Evolutionary conservation across 352 stramenopile genomes (phyloP), one percentile per base, ranked within the genome.

Genomic region (Globisporangium paroecandrum): DNA sequence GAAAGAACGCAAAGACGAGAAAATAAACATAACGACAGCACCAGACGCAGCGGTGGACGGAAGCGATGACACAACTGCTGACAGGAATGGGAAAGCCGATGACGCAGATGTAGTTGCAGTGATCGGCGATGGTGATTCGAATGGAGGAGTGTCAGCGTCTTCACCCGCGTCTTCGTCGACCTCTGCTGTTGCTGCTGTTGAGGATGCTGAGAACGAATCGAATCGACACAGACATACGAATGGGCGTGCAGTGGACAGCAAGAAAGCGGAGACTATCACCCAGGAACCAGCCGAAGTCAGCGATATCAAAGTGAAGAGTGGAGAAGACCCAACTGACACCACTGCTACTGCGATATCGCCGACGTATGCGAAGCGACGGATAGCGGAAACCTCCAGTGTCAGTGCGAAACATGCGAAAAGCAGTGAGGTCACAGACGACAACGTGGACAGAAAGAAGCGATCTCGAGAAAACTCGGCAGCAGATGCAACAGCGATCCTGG

Each of bases 401-500:
- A 36, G 64, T 9, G 41, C 43, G 3, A 54, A 64, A 13, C 41
- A 63, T 27, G 49, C 56, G 29, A 69, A 54, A 27, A 53, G 38
- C 43, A 47, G n/a, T 46, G 49, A 43, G 5, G 55, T 62, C 55
- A 29, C 54, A 24, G 64, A 59, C 27, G 59, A 66, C 51, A 71
- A 71, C 20, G 66, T 66, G 18, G 66, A 65, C 29, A 71, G 51
- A 54, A 69, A 72, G 61, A 78, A 63, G 29, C 46, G 41, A 13
- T 47, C 18, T 20, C 58, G 63, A 63, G 66, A 66, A 32, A 66
- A 43, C 3, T 46, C 64, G 10, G 22, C 51, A 18, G 59, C 43
- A 56, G 51, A 66, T 53, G 57, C 61, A 38, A 51, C 54, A 13
- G 24, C 62, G 4, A 41, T 51, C 29, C 41, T 65, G n/a, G 67